Conservation (phyloP, 305 asterid species). For the Fraxinus sp. region DNA sequence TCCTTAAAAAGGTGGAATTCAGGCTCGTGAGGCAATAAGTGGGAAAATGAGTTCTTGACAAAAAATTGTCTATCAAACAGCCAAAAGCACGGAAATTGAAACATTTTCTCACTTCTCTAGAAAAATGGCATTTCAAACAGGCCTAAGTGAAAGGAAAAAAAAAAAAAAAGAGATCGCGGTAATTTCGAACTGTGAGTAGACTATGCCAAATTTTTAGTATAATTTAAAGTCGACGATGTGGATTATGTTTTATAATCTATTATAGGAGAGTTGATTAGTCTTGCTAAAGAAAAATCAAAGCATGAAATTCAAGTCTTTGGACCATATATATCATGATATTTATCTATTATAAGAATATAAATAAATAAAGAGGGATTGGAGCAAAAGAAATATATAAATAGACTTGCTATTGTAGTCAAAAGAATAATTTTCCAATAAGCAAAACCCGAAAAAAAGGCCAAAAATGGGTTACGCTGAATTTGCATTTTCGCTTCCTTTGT, state of each 20-base stretch:
- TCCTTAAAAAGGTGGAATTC: too few relatives aligned
- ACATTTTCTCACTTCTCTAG: too few relatives aligned
- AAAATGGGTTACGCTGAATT: conserved; percentile 19
- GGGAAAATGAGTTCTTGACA: too few relatives aligned
- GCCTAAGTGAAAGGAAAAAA: too few relatives aligned
- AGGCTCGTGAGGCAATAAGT: too few relatives aligned
- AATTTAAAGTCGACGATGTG: background rate
- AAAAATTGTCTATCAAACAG: too few relatives aligned
- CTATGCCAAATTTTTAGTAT: background rate
- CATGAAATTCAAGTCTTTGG: background rate
- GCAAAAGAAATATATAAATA: background rate
- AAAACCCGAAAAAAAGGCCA: background rate
- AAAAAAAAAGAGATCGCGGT: background rate
- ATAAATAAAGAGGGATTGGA: background rate
- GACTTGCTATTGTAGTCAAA: background rate
- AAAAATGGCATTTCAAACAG: too few relatives aligned
- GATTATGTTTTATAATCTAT: background rate
- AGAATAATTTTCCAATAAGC: background rate
- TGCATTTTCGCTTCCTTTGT: conserved; percentile 17
- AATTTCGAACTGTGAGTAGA: background rate
- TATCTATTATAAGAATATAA: too few relatives aligned
- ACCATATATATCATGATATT: too few relatives aligned
- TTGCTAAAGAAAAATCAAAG: background rate
- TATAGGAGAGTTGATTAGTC: background rate
- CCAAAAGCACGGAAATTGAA: too few relatives aligned